phyloP scores from a whole-genome alignment of 495 filamentous ascomycete genomes.

The Daldinia decipiens region DNA sequence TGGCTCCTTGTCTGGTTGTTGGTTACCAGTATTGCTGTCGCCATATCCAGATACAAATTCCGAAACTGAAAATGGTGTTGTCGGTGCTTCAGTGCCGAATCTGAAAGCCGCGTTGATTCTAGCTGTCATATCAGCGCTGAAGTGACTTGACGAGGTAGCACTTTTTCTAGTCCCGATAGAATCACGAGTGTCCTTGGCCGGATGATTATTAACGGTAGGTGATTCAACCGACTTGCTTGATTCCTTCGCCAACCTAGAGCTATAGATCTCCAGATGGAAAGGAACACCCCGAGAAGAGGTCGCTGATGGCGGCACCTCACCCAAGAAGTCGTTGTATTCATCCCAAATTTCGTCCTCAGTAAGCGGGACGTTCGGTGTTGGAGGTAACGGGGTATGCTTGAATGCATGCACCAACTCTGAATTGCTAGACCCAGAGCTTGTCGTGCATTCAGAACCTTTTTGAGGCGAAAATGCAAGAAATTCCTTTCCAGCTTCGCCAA shows the following conservation, averaged over 20 bases:
- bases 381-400: constrained; percentile 70
- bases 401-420: constrained; percentile 62
- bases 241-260: constrained; percentile 44
- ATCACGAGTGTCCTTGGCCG: constrained; percentile 47
- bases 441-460: constrained; percentile 74
- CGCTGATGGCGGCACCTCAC: constrained; percentile 69
- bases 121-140: constrained; percentile 60
- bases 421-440: constrained; percentile 67
- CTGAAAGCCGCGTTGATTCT: constrained; percentile 56
- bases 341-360: constrained; percentile 93
- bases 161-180: constrained; percentile 46
- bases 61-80: constrained; percentile 52
- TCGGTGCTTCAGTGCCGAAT: constrained; percentile 50
- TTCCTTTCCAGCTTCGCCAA: constrained; percentile 45
- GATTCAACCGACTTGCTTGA: constrained; percentile 53
- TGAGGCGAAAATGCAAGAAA: constrained; percentile 80
- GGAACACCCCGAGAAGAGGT: constrained; percentile 57
- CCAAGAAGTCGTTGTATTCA: constrained; percentile 91
- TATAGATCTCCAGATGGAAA: constrained; percentile 57
- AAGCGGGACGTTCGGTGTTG: constrained; percentile 64
- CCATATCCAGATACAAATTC: constrained; percentile 64
- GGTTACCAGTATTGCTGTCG: constrained; percentile 54
- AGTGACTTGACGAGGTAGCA: constrained; percentile 52
- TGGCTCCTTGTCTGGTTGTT: constrained; percentile 44
- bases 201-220: constrained; percentile 50